A percentile compares a stretch with the other conserved stretches of the same genome.
phyloP scores from a whole-genome alignment of 805 yeast genomes.

The Yamadazyma laniorum region DNA sequence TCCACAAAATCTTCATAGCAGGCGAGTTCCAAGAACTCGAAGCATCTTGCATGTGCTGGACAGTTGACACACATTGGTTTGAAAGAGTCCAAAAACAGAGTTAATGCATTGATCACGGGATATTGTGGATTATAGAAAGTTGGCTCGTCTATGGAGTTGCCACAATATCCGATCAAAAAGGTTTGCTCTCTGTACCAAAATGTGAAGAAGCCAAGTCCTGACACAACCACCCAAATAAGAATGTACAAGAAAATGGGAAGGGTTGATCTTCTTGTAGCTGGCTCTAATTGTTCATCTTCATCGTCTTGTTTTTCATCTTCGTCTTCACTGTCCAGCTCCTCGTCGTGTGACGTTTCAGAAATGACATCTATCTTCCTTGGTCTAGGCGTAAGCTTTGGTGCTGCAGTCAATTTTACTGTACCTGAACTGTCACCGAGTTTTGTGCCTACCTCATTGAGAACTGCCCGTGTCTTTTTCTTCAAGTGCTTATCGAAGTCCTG shows the following conservation, averaged over 20 bases:
- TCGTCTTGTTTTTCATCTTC: conserved; percentile 6
- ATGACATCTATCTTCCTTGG: conserved; percentile 12
- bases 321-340: conserved; percentile 3
- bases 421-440: background rate
- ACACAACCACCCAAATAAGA: conserved; percentile 31
- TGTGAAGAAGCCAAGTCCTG: conserved; percentile 38
- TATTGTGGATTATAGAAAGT: conserved; percentile 33
- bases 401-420: conserved; percentile 5
- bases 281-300: background rate
- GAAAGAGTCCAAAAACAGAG: conserved; percentile 44
- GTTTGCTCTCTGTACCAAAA: conserved; percentile 68
- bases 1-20: conserved; percentile 70
- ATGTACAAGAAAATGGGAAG: conserved; percentile 8
- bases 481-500: conserved; percentile 23
- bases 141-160: conserved; percentile 50
- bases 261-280: background rate
- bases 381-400: conserved; percentile 18
- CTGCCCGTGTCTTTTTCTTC: conserved; percentile 7
- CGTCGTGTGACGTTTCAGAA: conserved; percentile 1
- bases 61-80: conserved; percentile 72
- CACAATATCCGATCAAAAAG: conserved; percentile 71
- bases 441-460: background rate
- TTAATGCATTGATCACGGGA: conserved; percentile 35
- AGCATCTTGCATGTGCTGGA: conserved; percentile 80
- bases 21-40: conserved; percentile 52